Base-by-base conservation (phyloP, 192 early-diverging fungal genomes). In the Coemansia sp. region DNA sequence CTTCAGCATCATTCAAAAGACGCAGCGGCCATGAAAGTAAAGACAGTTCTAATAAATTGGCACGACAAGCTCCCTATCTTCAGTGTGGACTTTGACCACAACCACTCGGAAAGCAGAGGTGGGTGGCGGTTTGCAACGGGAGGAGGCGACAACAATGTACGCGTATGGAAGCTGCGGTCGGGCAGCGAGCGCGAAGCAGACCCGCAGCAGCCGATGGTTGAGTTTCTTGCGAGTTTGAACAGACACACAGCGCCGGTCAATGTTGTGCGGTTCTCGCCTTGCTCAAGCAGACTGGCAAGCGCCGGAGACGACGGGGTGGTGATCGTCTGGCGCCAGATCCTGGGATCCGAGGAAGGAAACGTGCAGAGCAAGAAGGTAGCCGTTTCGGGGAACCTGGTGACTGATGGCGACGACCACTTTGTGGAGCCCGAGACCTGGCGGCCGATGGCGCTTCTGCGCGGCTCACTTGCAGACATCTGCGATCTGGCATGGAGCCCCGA, bases 401-500 rank as follows among this genome's bases (percentile, higher is more conserved):
- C 21, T 8, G 51, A 54, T 21, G 12, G 51, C 51, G 72, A 74
- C 56, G 73, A 75, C n/a, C 62, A 62, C 18, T 51, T 59, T 41
- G 19, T 37, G 3, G 57, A 59, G 68, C 61, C n/a, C n/a, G 96
- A 98, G 71, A 84, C 85, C 10, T 98, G 94, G 94, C 87, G 80
- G 47, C 87, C 89, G 3, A 73, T 78, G 12, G 82, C 85, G 21
- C 81, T 93, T 76, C 83, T 96, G 67, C 78, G 92, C 60, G 93
- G 93, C 40, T 87, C 88, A 12, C 85, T 85, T 18, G 87, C 87
- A 9, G 96, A 96, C 48, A 90, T 98, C 41, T 94, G 93, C 75
- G 96, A 98, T 68, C 66, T 98, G 62, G 89, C 92, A 9, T 98
- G 96, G 96, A 96, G 94, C 15, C 94, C 95, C 0, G 88, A 92